A percentile compares a stretch with the other conserved stretches of the same genome.
Conservation (phyloP, 108 stramenopile species). For the Fragilariopsis cylindrus region DNA sequence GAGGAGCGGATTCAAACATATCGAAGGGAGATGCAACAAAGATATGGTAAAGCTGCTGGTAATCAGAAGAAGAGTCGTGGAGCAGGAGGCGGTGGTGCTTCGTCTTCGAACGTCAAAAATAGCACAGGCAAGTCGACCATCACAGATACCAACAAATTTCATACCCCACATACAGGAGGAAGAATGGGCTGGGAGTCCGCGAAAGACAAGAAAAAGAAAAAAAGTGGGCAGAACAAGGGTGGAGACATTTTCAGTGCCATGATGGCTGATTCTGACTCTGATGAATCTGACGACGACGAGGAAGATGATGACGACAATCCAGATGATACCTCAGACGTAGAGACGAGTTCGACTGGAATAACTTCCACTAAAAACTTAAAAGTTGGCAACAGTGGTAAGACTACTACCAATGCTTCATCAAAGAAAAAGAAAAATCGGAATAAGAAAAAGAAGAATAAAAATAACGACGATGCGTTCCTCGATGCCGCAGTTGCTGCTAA, state of each 20-base stretch:
- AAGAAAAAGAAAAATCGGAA: constrained; percentile 16
- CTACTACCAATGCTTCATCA: neutral
- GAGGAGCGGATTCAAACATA: constrained; percentile 52
- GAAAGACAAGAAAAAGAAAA: constrained; percentile 25
- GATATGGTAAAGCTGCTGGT: constrained; percentile 18
- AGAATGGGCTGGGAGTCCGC: constrained; percentile 24
- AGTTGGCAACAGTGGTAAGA: constrained; percentile 22
- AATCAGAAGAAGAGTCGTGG: constrained; percentile 11
- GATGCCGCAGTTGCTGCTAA: constrained; percentile 19
- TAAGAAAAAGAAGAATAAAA: neutral
- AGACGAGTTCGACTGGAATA: neutral
- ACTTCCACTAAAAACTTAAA: neutral
- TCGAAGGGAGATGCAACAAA: constrained; percentile 29
- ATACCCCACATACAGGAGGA: constrained; percentile 16
- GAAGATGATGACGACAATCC: constrained; percentile 2
- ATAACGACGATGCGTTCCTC: constrained; percentile 3
- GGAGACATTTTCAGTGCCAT: constrained; percentile 86
- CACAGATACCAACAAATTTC: constrained; percentile 7
- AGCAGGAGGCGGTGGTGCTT: constrained; percentile 7
- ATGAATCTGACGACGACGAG: constrained; percentile 18
- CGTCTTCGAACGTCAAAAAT: constrained; percentile 32
- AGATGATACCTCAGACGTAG: neutral
- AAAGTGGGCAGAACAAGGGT: constrained; percentile 19
- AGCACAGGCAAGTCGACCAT: constrained; percentile 43
- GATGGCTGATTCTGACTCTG: constrained; percentile 54